Evolutionary conservation across 1,284 basidiomycete species (phyloP).

Genomic region (Phylloboletellus chloephorus): DNA sequence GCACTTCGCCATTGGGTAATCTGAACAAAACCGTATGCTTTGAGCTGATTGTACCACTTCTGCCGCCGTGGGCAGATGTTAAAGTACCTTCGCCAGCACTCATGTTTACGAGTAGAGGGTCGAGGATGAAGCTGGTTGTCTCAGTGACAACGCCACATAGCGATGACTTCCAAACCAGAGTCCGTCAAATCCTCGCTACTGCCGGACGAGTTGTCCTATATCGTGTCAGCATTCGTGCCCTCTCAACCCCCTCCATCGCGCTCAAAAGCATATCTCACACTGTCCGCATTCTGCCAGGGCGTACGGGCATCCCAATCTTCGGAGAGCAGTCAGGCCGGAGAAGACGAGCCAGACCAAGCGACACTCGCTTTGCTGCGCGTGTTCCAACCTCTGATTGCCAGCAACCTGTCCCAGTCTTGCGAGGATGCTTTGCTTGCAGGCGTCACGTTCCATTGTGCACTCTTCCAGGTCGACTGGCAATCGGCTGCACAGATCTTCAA

Average conservation of each 20-base stretch:
- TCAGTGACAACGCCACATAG: too few relatives aligned
- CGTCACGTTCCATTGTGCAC: slow-evolving; percentile 59
- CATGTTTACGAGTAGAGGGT: slow-evolving; percentile 11
- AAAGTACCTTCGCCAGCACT: slow-evolving; percentile 6
- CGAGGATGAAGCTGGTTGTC: background rate
- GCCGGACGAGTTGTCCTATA: slow-evolving; percentile 50
- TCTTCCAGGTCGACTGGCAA: slow-evolving; percentile 73
- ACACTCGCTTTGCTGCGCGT: slow-evolving; percentile 44
- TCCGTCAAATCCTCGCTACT: slow-evolving; percentile 31
- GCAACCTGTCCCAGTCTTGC: slow-evolving; percentile 48
- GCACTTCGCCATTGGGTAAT: slow-evolving; percentile 66
- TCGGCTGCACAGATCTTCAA: slow-evolving; percentile 58
- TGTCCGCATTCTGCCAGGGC: slow-evolving; percentile 61
- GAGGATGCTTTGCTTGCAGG: slow-evolving; percentile 47
- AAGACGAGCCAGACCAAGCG: slow-evolving; percentile 36
- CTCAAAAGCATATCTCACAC: slow-evolving; percentile 61
- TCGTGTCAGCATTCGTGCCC: slow-evolving; percentile 54
- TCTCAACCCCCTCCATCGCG: slow-evolving; percentile 40
- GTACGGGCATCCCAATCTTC: slow-evolving; percentile 37
- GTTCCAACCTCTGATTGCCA: slow-evolving; percentile 45
- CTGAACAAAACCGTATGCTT: slow-evolving; percentile 64
- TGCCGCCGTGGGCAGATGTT: slow-evolving; percentile 12
- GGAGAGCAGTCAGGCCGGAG: slow-evolving; percentile 21
- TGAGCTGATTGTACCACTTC: slow-evolving; percentile 41
- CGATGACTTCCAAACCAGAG: background rate